Evolutionary conservation across 176 grass and related monocot genomes (phyloP).

Genomic region (Musa acuminata): DNA sequence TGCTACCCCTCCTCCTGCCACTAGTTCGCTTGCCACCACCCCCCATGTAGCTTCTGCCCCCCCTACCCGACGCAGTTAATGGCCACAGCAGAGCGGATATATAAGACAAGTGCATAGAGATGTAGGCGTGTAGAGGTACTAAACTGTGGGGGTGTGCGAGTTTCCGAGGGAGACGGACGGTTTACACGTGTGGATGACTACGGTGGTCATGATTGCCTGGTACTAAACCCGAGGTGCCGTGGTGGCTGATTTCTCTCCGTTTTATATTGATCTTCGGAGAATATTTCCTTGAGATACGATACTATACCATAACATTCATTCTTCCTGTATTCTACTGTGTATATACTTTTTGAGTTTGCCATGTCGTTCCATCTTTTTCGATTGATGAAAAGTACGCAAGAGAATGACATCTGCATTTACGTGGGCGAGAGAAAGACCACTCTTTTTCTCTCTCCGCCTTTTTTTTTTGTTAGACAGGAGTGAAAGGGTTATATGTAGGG

Average conservation of each 20-base stretch:
- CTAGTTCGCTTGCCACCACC: neutral
- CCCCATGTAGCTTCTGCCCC: neutral
- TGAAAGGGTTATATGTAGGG: neutral
- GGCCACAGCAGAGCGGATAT: neutral
- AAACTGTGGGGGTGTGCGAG: constrained; percentile 4
- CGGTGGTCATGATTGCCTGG: constrained; percentile 13
- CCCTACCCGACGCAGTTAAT: constrained; percentile 9
- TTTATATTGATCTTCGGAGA: neutral
- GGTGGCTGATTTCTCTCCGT: neutral
- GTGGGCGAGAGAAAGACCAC: neutral
- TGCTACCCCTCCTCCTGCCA: neutral
- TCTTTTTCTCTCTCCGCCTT: neutral
- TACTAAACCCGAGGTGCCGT: neutral
- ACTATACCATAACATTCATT: neutral
- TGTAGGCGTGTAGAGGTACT: neutral
- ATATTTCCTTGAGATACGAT: neutral
- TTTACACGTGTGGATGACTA: constrained; percentile 16
- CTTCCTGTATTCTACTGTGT: no score
- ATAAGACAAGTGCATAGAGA: neutral
- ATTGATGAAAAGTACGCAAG: neutral
- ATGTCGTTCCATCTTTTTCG: neutral
- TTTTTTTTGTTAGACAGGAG: neutral
- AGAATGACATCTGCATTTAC: constrained; percentile 11
- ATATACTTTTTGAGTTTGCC: neutral
- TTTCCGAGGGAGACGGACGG: constrained; percentile 6